phyloP scores from a whole-genome alignment of 345 rosid genomes.

The Balakata baccata region DNA sequence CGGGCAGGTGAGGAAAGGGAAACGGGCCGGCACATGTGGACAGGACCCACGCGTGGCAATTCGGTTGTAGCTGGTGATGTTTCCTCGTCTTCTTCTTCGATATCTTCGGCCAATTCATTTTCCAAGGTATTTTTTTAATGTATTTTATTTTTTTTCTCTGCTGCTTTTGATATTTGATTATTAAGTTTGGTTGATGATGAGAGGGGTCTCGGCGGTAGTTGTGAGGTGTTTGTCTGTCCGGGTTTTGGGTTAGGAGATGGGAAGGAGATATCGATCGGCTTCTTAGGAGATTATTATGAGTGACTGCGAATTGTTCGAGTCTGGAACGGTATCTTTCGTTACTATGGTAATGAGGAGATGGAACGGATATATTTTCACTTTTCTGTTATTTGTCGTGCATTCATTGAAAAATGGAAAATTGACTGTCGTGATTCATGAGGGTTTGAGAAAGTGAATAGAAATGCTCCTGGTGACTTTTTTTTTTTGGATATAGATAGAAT shows the following conservation, averaged over 20 bases:
- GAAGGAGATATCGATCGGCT: too few relatives aligned
- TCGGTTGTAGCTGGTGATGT: constrained; percentile 21
- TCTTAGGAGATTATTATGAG: too few relatives aligned
- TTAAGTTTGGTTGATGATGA: too few relatives aligned
- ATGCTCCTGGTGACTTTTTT: neutral
- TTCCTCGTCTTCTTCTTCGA: constrained; percentile 29
- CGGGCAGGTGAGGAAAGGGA: constrained; percentile 32
- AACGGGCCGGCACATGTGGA: constrained; percentile 32
- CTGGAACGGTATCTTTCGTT: too few relatives aligned
- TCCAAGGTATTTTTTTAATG: constrained; percentile 45
- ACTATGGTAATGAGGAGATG: neutral
- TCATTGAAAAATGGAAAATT: neutral
- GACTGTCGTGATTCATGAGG: neutral
- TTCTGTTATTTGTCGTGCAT: neutral
- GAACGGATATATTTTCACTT: neutral
- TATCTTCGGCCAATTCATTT: constrained; percentile 46
- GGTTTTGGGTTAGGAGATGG: too few relatives aligned
- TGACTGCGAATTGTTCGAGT: too few relatives aligned
- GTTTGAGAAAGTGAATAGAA: neutral
- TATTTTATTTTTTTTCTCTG: too few relatives aligned
- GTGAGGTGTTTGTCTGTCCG: too few relatives aligned
- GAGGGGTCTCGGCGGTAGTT: too few relatives aligned
- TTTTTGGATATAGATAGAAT: neutral
- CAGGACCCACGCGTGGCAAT: constrained; percentile 30
- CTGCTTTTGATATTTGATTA: too few relatives aligned